phyloP scores from a whole-genome alignment of 306 rosid genomes.

The Lathyrus aphaca region DNA sequence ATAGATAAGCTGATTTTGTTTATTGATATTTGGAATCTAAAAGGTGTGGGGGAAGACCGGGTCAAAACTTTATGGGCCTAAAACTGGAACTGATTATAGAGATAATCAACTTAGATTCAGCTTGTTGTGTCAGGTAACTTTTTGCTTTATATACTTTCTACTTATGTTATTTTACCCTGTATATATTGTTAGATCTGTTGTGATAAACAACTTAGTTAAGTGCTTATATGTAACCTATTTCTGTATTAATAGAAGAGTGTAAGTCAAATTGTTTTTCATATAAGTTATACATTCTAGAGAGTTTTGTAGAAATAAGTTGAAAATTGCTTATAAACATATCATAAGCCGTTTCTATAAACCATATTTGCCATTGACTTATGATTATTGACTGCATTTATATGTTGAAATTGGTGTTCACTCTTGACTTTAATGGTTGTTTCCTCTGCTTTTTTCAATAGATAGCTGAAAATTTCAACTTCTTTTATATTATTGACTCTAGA shows the following conservation, averaged over 20 bases:
- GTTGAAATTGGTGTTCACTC: not conserved
- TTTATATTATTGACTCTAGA: slow-evolving; percentile 12
- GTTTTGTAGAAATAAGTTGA: not conserved
- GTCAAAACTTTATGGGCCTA: slow-evolving; percentile 76
- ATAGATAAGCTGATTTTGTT: slow-evolving; percentile 23
- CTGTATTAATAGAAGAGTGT: no score
- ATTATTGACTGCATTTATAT: not conserved
- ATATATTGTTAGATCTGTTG: not conserved
- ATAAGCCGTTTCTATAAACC: no score
- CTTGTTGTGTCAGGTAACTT: slow-evolving; percentile 66
- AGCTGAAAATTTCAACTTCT: slow-evolving; percentile 9
- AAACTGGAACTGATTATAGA: slow-evolving; percentile 60
- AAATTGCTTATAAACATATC: no score
- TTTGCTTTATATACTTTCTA: slow-evolving; percentile 4
- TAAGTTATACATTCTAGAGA: not conserved
- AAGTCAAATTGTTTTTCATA: not conserved
- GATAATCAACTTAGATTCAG: slow-evolving; percentile 79
- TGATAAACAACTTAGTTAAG: not conserved
- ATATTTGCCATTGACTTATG: not conserved
- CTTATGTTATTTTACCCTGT: not conserved
- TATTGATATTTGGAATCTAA: slow-evolving; percentile 19
- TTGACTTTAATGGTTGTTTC: slow-evolving; percentile 5
- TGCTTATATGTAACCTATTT: not conserved
- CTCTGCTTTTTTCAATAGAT: not conserved
- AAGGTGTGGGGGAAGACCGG: slow-evolving; percentile 83